These are phyloP conservation scores for Ogataea nonfermentans DNA, from an alignment of 805 yeast genomes.

Conservation along the genomic window DNA sequence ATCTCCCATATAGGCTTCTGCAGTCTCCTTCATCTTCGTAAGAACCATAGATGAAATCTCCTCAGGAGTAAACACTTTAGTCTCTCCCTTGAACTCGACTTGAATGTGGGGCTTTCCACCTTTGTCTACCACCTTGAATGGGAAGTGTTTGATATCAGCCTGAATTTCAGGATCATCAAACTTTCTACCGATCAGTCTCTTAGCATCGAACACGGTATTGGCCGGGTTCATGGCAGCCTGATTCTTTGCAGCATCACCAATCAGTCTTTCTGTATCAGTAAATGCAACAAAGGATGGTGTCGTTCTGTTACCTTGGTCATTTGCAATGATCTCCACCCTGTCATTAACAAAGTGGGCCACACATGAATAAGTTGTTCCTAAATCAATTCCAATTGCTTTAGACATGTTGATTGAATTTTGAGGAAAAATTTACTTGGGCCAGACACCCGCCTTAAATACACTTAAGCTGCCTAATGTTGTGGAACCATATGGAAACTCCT, in stretches of 20 bases:
- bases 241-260: constrained; percentile 96
- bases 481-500: constrained; percentile 9
- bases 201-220: constrained; percentile 87
- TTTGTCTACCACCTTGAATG: constrained; percentile 73
- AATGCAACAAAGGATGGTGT: constrained; percentile 96
- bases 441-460: constrained; percentile 3
- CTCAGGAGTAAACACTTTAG: constrained; percentile 87
- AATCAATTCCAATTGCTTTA: constrained; percentile 69
- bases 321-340: constrained; percentile 92
- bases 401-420: constrained; percentile 35
- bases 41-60: constrained; percentile 93
- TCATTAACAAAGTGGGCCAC: constrained; percentile 93
- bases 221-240: constrained; percentile 92
- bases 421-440: constrained; percentile 1
- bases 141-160: constrained; percentile 77
- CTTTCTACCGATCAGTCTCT: constrained; percentile 92
- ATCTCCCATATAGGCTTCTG: constrained; percentile 85
- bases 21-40: constrained; percentile 82
- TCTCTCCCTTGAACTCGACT: constrained; percentile 83
- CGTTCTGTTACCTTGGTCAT: constrained; percentile 98
- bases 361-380: constrained; percentile 92
- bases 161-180: constrained; percentile 81
- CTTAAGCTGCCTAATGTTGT: not conserved
- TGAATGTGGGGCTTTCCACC: constrained; percentile 80
- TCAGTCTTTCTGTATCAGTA: constrained; percentile 87